Evolutionary conservation across 805 yeast species (phyloP), one percentile per base, ranked within the genome.

Genomic region (Wickerhamiella alocasiicola): DNA sequence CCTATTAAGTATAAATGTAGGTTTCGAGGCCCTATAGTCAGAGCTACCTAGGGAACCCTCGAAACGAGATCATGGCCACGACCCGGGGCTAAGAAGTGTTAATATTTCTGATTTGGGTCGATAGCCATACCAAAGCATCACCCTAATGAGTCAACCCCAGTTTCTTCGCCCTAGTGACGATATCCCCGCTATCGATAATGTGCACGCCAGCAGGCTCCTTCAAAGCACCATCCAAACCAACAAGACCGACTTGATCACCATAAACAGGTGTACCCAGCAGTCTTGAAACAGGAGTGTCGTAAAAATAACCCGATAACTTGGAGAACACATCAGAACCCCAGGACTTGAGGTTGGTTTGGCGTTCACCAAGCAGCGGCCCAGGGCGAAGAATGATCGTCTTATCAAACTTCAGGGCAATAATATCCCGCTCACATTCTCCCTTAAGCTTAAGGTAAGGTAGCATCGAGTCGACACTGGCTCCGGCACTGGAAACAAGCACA

Each of bases 341-440:
- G 13, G 51, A 51, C 9, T 27, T 34, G 40, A 35, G 42, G 3
- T 20, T 18, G 18, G 46, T 45, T 13, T 62, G 66, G 51, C 94
- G 65, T 21, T 71, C 69, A 4, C 94, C 94, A 5, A 81, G 50
- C 27, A 84, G 61, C 1, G 65, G 56, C 11, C 95, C 95, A 0
- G 95, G 95, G 52, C 82, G 69, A 42, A 85, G 57, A 46, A 85
- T 78, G 39, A 83, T 70, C 1, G 85, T 75, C 41, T 74, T 66
- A n/a, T 76, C 77, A 57, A 83, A 85, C 20, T 66, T 69, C 43
- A 84, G 63, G 0, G 63, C 74, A 32, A 66, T 59, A 7, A 85
- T 62, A 35, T 74, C 83, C 33, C 75, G 70, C 55, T 85, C 95
- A 36, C 81, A 64, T 39, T 76, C 71, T 21, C 94, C 95, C 56